These are phyloP conservation scores for Aspergillus glaucus DNA, from an alignment of 2,329 filamentous ascomycete genomes.

Conservation along the genomic window DNA sequence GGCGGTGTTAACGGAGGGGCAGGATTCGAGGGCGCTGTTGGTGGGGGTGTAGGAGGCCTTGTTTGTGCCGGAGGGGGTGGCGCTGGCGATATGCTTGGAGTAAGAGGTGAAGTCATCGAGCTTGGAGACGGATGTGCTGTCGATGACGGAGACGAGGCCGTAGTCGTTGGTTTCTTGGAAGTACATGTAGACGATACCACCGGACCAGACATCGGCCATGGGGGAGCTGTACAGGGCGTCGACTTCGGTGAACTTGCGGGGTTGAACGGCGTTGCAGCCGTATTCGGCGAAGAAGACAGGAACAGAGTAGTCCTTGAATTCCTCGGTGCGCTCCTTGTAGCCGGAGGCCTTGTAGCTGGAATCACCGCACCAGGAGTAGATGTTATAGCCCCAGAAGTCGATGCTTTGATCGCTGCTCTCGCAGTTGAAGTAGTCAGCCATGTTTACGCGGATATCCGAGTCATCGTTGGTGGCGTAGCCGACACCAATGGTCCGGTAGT, in stretches of 20 bases:
- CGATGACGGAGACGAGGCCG: conserved; percentile 47
- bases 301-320: conserved; percentile 80
- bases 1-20: conserved; percentile 56
- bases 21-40: conserved; percentile 60
- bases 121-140: conserved; percentile 55
- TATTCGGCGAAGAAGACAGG: conserved; percentile 97
- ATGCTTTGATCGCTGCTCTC: conserved; percentile 59
- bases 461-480: conserved; percentile 95
- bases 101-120: conserved; percentile 69
- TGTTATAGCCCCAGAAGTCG: conserved; percentile 98
- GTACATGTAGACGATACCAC: conserved; percentile 97
- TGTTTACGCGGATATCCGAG: conserved; percentile 67
- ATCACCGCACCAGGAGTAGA: conserved; percentile 94
- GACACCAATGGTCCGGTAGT: conserved; percentile 71
- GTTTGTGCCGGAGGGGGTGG: conserved; percentile 59
- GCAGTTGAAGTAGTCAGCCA: conserved; percentile 92
- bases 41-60: conserved; percentile 63
- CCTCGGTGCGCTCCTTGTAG: conserved; percentile 71
- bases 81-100: conserved; percentile 60
- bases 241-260: conserved; percentile 77
- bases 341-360: conserved; percentile 69
- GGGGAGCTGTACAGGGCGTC: conserved; percentile 66
- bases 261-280: conserved; percentile 71
- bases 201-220: conserved; percentile 82
- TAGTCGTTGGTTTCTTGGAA: conserved; percentile 76